Evolutionary conservation across 176 grass and related monocot genomes (phyloP), one percentile per base, ranked within the genome.

Genomic region (Cenchrus purpureus): DNA sequence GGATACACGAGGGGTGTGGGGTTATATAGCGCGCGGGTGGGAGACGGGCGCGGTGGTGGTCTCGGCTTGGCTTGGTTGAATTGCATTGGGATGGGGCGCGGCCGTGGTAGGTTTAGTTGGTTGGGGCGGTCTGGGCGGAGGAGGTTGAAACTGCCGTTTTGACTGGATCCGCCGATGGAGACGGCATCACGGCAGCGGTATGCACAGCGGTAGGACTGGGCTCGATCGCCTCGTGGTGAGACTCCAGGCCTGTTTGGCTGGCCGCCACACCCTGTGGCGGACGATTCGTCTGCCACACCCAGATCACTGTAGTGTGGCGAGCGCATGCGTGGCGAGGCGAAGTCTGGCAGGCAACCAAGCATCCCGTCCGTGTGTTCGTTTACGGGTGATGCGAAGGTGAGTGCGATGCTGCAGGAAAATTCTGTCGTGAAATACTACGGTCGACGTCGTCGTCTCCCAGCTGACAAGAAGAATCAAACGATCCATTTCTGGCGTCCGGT

Each of bases 71-170:
- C 4, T 3, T 6, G 43, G 43, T 6, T 44, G 43, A 25, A 25
- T 25, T 32, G 10, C 25, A 25, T 25, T 25, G 25, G 25, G 25
- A 25, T 25, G 25, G 25, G 25, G 25, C 25, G 25, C 25, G 25
- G 25, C 25, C 25, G 25, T n/a, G 25, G 78, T 20, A n/a, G 34
- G 62, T 31, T 31, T 48, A 13, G 69, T 58, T 32, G 7, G 65
- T 37, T 85, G 62, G 37, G 37, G 17, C 5, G 29, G 0, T 25
- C 15, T 34, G 0, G 6, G 44, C 15, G n/a, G 20, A 0, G 20
- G n/a, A 15, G 69, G 20, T 31, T 79, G 76, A 73, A 86, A 80
- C 32, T 20, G 67, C 58, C 76, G 10, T 19, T 20, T 86, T 86
- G 84, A 86, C 84, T 32, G 51, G 45, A 74, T 25, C 6, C 37